Base-by-base conservation (phyloP, 345 rosid species). In the Pseudoturritis turrita region DNA sequence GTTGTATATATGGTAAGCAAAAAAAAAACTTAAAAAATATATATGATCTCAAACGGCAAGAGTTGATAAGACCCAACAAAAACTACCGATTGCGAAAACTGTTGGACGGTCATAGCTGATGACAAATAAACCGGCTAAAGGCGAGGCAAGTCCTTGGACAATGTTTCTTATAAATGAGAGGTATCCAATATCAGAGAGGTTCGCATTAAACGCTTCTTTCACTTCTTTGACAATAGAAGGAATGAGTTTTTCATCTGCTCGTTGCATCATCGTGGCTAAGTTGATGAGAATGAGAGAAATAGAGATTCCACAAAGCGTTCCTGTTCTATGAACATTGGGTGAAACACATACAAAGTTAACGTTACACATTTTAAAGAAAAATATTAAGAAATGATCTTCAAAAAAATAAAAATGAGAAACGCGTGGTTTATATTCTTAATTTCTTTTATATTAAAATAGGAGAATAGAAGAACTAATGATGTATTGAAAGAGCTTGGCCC, bases 181-280 rank as follows among this genome's bases (percentile, higher is more conserved):
- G 68, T 85, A 88, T 33, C 98, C 94, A 10, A 92, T 83, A 77
- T 86, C 90, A 19, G 87, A 85, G 6, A 96, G 94, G 2, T 92
- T 90, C 0, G 88, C 96, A 52, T 73, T 82, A 65, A 88, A 93
- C 23, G 89, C 89, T 80, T 90, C 96, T 46, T 96, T 92, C 19
- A 92, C 85, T 87, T 87, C 96, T 83, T 88, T 92, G 72, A 89
- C 88, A 64, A 87, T 89, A 15, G 96, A 68, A 22, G 93, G 96
- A 49, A 90, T 88, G 29, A 90, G 96, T 72, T 87, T 92, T 78
- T 92, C 98, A 31, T 92, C 96, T n/a, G 96, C 96, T 6, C 90
- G 84, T 72, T 90, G 90, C 96, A 92, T 92, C 64, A 90, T 81
- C 26, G 96, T 91, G 49, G 96, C 96, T 83, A 92, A 46, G 78